These are phyloP conservation scores for Lupinus albus DNA, from an alignment of 306 rosid species.

Conservation along the genomic window DNA sequence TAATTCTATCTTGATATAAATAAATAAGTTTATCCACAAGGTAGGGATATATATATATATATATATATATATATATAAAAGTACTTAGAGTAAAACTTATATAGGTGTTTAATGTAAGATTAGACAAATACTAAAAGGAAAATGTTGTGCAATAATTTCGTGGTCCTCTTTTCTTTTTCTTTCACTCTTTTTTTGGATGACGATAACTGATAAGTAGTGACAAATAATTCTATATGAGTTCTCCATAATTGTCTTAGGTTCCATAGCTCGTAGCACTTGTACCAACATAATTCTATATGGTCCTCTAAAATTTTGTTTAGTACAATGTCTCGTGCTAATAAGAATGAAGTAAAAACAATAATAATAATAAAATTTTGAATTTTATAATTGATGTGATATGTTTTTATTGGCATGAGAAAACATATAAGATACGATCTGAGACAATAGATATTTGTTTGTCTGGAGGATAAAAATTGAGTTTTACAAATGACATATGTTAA, in stretches of 20 bases:
- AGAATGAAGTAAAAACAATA: too few species aligned
- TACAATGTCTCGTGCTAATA: too few species aligned
- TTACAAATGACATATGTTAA: too few species aligned
- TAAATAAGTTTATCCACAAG: constrained; percentile 1
- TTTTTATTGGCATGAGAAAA: too few species aligned
- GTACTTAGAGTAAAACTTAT: constrained; percentile 21
- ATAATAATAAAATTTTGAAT: too few species aligned
- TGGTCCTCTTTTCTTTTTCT: constrained; percentile 39
- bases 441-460: too few species aligned
- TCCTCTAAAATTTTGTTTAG: too few species aligned
- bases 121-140: constrained; percentile 39
- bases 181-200: constrained; percentile 23
- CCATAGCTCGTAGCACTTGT: neutral
- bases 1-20: neutral
- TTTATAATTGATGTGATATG: too few species aligned
- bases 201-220: constrained; percentile 16
- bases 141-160: constrained; percentile 36
- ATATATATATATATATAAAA: neutral
- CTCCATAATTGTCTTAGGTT: constrained; percentile 27
- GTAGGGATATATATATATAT: constrained; percentile 7
- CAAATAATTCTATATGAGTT: constrained; percentile 35
- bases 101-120: constrained; percentile 36
- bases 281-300: neutral
- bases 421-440: too few species aligned
- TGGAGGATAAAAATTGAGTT: too few species aligned